Percentiles rank a stretch among this genome's conserved stretches.
These are phyloP conservation scores for Cryptosporidium parvum DNA, from an alignment of 169 alveolate species.

Conservation along the genomic window DNA sequence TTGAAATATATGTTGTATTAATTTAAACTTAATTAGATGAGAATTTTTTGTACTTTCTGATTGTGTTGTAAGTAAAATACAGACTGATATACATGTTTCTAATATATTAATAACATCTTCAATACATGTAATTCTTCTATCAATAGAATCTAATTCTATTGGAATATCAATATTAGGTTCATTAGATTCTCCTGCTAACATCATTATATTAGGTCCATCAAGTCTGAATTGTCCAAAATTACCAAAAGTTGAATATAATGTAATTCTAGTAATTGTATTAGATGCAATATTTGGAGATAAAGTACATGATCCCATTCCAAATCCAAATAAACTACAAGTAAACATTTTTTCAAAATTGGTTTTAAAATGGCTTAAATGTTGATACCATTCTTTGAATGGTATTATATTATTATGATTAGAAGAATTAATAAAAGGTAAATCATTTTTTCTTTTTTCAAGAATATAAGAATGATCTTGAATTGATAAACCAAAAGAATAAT, in stretches of 20 bases:
- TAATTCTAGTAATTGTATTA: slow-evolving; percentile 19
- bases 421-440: not conserved
- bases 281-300: slow-evolving; percentile 76
- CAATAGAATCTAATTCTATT: slow-evolving; percentile 35
- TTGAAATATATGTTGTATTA: slow-evolving; percentile 57
- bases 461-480: not conserved
- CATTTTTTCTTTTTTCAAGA: not conserved
- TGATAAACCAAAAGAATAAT: slow-evolving; percentile 23
- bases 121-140: slow-evolving; percentile 7
- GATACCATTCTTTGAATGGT: slow-evolving; percentile 79
- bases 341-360: slow-evolving; percentile 74
- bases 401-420: slow-evolving; percentile 15
- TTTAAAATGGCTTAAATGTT: slow-evolving; percentile 76
- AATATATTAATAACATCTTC: slow-evolving; percentile 47
- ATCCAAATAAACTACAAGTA: slow-evolving; percentile 78
- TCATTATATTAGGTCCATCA: slow-evolving; percentile 83
- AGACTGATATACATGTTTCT: slow-evolving; percentile 38
- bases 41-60: slow-evolving; percentile 23
- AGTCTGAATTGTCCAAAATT: slow-evolving; percentile 83
- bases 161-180: slow-evolving; percentile 72
- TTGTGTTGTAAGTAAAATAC: slow-evolving; percentile 42
- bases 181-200: slow-evolving; percentile 81
- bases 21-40: slow-evolving; percentile 22
- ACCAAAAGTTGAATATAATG: slow-evolving; percentile 77
- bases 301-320: slow-evolving; percentile 83